Evolutionary conservation across 352 stramenopile species (phyloP), one percentile per base, ranked within the genome.

Genomic region (Phytophthora uliginosa): DNA sequence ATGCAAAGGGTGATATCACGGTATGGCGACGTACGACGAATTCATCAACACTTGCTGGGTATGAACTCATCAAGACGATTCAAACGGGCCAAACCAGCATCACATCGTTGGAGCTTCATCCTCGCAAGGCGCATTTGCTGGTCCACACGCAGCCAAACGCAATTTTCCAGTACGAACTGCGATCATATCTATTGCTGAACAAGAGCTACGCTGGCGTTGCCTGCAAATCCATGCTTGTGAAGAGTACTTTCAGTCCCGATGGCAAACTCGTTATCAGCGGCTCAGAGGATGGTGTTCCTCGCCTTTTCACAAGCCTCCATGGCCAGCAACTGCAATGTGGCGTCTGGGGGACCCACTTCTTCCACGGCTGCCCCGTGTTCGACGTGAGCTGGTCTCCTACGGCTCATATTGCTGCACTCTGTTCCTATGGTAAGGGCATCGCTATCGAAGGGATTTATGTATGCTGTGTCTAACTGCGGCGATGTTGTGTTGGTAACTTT

Each of bases 141-240:
- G 86, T 89, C 10, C 78, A 92, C 33, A 84, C 85, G 2, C 86
- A 92, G 38, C 83, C 82, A 3, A 89, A 86, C 38, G 64, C 69
- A 8, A 68, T 95, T 34, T 77, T 93, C 10, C 85, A 94, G 61
- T 94, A 90, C 62, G 86, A 95, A 36, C 56, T 93, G 48, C 85
- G 86, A 4, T 93, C 86, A 7, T 95, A 89, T 59, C 53, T 94
- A 53, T 62, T 93, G 31, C 72, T 94, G 9, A 89, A 93, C 76
- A 94, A 91, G 54, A 88, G 73, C 59, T 93, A 93, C 63, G 52
- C 71, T 2, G 84, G 86, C 10, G 63, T 94, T 3, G 56, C 59
- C 22, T 91, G 81, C 40, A 70, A 91, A 52, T 71, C 77, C 4
- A 63, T 88, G 28, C 63, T 91, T 1, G 63, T 87, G 20, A 81